Base-by-base conservation (phyloP, 495 filamentous ascomycete genomes). In the Cenococcum geophilum region DNA sequence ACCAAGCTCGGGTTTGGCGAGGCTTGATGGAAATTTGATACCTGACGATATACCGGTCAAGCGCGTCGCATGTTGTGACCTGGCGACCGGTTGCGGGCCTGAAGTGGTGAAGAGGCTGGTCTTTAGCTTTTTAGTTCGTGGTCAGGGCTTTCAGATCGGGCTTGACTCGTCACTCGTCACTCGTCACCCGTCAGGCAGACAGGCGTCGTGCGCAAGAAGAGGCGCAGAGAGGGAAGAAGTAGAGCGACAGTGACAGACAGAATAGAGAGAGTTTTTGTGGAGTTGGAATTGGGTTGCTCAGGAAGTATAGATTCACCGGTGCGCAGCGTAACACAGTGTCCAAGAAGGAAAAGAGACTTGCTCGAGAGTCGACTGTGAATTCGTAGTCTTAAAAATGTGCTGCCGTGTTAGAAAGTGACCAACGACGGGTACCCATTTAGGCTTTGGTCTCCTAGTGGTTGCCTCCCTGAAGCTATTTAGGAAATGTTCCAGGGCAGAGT, bases 391-490 rank as follows among this genome's bases (percentile, higher is more conserved):
- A 45, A 69, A 69, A 60, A 58, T 64, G 59, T 69, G 62, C 63
- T 32, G 51, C 37, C 54, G 56, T 56, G 62, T 52, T 50, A 55
- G 58, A 42, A 61, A 45, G 43, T 50, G 55, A 59, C 66, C 66
- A 69, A 57, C 59, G 35, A 59, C 25, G 34, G 61, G 45, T 59
- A 65, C 61, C 50, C 20, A 22, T 63, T 34, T 5, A 21, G 35
- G 18, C 22, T 66, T 57, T 36, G 58, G 36, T 56, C 53, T 63
- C 51, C 61, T 22, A 61, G 22, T 69, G 66, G 66, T 63, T 55
- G 66, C 48, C 23, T 45, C 49, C 47, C 50, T 21, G 27, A 60
- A 66, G 59, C 66, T 69, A 63, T 69, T 66, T 61, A 61, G 66
- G 62, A 66, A 63, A 54, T 62, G 42, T 60, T 42, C 55, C 53